Conservation (phyloP, 73 alveolate species). For the Paramecium sonneborni region DNA sequence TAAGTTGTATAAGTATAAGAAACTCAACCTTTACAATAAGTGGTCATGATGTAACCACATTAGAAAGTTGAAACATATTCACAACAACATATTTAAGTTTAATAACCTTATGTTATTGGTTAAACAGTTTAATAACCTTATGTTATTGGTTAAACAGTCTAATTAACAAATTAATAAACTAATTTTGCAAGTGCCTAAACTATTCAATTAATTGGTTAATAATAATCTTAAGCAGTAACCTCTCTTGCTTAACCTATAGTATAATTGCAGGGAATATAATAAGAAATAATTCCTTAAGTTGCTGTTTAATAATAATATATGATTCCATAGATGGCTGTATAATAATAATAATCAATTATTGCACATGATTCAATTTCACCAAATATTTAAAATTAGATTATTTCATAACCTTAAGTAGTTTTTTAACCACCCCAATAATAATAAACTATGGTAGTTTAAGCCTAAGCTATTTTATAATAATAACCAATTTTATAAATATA, state of each 20-base stretch:
- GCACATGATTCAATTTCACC: neutral
- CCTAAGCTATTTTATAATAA: neutral
- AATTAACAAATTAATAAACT: neutral
- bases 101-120: neutral
- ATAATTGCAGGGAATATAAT: neutral
- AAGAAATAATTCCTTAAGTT: neutral
- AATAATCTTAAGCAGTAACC: neutral
- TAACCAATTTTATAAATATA: neutral
- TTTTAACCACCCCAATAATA: neutral
- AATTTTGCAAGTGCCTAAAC: neutral
- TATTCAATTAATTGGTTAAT: no score
- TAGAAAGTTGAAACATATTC: neutral
- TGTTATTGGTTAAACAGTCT: neutral
- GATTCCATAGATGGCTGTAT: no score
- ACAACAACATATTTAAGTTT: neutral
- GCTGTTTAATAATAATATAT: neutral
- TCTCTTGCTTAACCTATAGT: neutral
- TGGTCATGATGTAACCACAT: neutral
- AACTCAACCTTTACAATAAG: neutral
- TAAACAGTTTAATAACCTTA: neutral
- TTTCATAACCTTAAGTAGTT: neutral
- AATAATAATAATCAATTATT: neutral
- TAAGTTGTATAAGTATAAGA: neutral
- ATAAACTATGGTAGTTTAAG: neutral
- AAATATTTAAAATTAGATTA: neutral